Evolutionary conservation across 2,329 filamentous ascomycete species (phyloP).

Genomic region (Sphaerulina vaccinii): DNA sequence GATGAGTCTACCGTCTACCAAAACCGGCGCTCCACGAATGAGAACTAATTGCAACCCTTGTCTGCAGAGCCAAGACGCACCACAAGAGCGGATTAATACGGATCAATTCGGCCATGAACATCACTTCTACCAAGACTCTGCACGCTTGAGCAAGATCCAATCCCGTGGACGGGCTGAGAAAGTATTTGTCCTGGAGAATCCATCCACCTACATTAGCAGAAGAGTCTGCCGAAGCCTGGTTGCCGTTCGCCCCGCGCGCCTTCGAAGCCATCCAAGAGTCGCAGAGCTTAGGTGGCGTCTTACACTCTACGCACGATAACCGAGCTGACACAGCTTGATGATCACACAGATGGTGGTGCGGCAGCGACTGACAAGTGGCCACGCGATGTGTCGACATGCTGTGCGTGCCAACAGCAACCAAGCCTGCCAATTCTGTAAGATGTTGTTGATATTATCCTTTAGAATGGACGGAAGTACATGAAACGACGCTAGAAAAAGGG

Average conservation of each 20-base stretch:
- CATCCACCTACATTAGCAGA: too few species aligned
- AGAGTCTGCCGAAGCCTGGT: conserved; percentile 1
- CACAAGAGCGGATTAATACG: too few species aligned
- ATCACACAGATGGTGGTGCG: neutral
- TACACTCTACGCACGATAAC: neutral
- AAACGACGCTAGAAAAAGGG: conserved; percentile 6
- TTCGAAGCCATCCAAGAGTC: neutral
- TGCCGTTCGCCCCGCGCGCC: conserved; percentile 5
- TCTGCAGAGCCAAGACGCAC: too few species aligned
- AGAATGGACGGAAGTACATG: too few species aligned
- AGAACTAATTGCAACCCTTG: too few species aligned
- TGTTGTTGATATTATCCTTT: too few species aligned
- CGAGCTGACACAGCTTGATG: neutral
- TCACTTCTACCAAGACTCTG: neutral
- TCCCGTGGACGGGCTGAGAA: neutral
- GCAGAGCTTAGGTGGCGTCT: neutral
- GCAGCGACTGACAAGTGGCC: conserved; percentile 2
- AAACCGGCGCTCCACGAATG: too few species aligned
- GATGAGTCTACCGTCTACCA: too few species aligned
- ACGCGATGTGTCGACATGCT: neutral
- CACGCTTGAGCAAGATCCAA: neutral
- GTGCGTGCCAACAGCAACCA: neutral
- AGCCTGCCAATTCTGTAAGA: neutral
- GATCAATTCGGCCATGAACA: too few species aligned
- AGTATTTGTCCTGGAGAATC: neutral